Conservation (phyloP, 2,329 filamentous ascomycete genomes). For the Penicillium paneum region DNA sequence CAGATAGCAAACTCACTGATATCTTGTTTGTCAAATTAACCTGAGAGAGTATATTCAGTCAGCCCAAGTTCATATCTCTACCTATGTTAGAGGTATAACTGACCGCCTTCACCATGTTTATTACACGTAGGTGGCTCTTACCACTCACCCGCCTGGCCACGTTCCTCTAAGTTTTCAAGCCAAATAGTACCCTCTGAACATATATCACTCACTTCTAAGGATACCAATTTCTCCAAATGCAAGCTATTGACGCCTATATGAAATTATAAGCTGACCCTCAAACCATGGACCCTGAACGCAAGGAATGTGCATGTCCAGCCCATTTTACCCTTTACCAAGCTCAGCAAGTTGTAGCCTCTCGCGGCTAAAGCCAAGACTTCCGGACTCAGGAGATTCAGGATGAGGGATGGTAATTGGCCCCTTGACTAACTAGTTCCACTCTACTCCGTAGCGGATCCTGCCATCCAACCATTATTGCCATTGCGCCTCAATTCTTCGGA, state of each 20-base stretch:
- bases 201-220: too few species aligned
- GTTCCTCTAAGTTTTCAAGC: neutral
- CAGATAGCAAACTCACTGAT: neutral
- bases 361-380: neutral
- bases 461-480: neutral
- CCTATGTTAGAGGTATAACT: neutral
- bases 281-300: neutral
- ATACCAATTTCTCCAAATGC: neutral
- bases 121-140: neutral
- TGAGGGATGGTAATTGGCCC: neutral
- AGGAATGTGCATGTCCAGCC: neutral
- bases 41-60: neutral
- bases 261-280: neutral
- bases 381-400: neutral
- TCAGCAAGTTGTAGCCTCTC: neutral
- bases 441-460: neutral
- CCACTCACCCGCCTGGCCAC: neutral
- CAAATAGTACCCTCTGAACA: neutral
- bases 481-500: neutral
- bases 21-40: neutral
- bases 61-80: neutral
- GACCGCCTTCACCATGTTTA: constrained; percentile 1
- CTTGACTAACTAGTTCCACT: neutral
- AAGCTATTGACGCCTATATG: neutral
- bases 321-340: neutral